Percentiles rank a stretch among this genome's conserved stretches.
Evolutionary conservation across 2,329 filamentous ascomycete genomes (phyloP).

Genomic region (Alternaria consortialis): DNA sequence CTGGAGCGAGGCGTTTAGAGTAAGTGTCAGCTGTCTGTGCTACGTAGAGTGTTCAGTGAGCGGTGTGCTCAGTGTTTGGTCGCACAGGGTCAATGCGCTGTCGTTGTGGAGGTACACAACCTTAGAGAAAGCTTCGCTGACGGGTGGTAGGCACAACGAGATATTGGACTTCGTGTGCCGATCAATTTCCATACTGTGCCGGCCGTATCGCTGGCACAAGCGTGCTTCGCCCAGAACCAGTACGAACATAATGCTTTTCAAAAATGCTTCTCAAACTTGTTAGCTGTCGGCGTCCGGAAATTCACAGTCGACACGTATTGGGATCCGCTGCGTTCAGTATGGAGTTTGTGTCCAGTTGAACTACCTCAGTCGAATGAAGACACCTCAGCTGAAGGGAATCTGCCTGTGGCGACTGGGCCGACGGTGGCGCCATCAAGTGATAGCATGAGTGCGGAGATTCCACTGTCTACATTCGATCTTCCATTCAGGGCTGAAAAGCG

Average conservation of each 20-base stretch:
- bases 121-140: constrained; percentile 16
- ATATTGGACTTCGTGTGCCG: constrained; percentile 66
- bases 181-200: constrained; percentile 69
- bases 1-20: constrained; percentile 45
- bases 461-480: constrained; percentile 19
- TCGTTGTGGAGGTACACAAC: not conserved
- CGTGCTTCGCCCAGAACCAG: constrained; percentile 65
- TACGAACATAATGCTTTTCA: constrained; percentile 62
- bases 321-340: constrained; percentile 63
- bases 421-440: constrained; percentile 27
- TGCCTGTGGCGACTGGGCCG: constrained; percentile 21
- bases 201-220: constrained; percentile 64
- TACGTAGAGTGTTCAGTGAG: not conserved
- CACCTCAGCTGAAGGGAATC: constrained; percentile 6
- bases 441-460: constrained; percentile 27
- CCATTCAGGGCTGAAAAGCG: constrained; percentile 13
- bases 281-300: constrained; percentile 67
- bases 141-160: constrained; percentile 65
- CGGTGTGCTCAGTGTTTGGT: not conserved
- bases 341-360: constrained; percentile 69
- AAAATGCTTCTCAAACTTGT: constrained; percentile 69
- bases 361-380: constrained; percentile 50
- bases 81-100: not conserved
- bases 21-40: constrained; percentile 24
- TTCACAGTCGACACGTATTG: constrained; percentile 71